Base-by-base conservation (phyloP, 2,329 filamentous ascomycete genomes). In the Basipetospora chlamydospora region DNA sequence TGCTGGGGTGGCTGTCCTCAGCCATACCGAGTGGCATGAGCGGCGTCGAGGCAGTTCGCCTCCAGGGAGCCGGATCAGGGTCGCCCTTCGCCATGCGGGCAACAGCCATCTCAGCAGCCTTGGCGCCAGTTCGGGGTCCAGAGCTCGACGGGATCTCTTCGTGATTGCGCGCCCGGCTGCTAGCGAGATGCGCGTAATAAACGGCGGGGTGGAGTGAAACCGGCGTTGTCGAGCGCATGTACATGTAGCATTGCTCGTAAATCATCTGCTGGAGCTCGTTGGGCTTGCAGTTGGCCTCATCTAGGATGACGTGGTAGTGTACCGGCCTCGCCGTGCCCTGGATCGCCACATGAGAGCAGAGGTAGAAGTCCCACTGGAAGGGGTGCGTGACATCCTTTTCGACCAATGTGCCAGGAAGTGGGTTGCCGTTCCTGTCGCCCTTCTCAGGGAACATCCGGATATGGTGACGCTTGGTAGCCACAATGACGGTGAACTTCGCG, bases 221-320 rank as follows among this genome's bases (percentile, higher is more conserved):
- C 0, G 90, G 85, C 0, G 88, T 96, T 0, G 87, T 96, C 0
- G 87, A 90, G 12, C 90, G 76, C 38, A 80, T 78, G 50, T 94
- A 98, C 39, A 93, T 85, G 56, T 94, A 98, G 30, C 80, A 93
- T 43, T 95, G 86, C 46, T 94, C 80, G 48, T 96, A 96, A 16
- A 96, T 80, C 71, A 96, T 80, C 39, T 78, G 77, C 49, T 94
- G 82, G 0, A 98, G 64, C 2, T 78, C 67, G 28, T 82, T 75
- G 0, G 78, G 66, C 1, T 66, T 55, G 48, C 83, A 69, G 2
- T 69, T 63, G 36, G 78, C 73, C 54, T 96, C 86, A 51, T 98
- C 90, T 32, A 80, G 53, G 16, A 98, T 75, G 11, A 95, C 80
- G 42, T 88, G 80, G 55, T 98, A 98, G 48, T 93, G 85, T 0